Conservation (phyloP, 2,329 filamentous ascomycete genomes). For the Emmonsiellopsis sp. region DNA sequence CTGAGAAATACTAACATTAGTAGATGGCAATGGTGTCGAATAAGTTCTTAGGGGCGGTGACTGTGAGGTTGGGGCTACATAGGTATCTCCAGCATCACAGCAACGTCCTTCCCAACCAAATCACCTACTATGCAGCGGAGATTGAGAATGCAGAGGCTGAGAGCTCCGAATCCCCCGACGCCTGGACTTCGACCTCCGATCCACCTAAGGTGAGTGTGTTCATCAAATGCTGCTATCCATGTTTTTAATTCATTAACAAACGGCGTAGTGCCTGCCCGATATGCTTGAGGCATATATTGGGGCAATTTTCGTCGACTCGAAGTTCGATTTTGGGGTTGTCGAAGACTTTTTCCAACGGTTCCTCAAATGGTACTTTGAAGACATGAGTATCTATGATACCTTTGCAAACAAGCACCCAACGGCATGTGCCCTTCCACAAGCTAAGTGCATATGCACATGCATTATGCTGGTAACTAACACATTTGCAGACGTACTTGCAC, state of each 20-base stretch:
- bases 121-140: constrained; percentile 39
- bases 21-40: constrained; percentile 96
- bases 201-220: constrained; percentile 31
- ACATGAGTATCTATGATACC: constrained; percentile 79
- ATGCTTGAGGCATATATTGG: constrained; percentile 83
- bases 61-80: constrained; percentile 69
- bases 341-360: constrained; percentile 67
- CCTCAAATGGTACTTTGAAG: constrained; percentile 67
- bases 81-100: constrained; percentile 52
- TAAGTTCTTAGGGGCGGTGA: constrained; percentile 77
- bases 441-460: background rate
- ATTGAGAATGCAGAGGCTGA: constrained; percentile 23
- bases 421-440: constrained; percentile 21
- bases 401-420: constrained; percentile 82
- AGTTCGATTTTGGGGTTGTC: constrained; percentile 66
- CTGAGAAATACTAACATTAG: constrained; percentile 1
- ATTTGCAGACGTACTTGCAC: constrained; percentile 51
- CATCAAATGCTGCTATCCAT: constrained; percentile 31
- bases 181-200: constrained; percentile 33
- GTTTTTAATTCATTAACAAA: background rate
- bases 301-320: constrained; percentile 82
- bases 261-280: constrained; percentile 61
- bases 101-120: constrained; percentile 30
- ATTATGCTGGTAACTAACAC: constrained; percentile 2
- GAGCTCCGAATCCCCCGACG: constrained; percentile 27